These are phyloP conservation scores for Ananas comosus DNA, from an alignment of 176 grass and related monocot genomes.

Conservation along the genomic window DNA sequence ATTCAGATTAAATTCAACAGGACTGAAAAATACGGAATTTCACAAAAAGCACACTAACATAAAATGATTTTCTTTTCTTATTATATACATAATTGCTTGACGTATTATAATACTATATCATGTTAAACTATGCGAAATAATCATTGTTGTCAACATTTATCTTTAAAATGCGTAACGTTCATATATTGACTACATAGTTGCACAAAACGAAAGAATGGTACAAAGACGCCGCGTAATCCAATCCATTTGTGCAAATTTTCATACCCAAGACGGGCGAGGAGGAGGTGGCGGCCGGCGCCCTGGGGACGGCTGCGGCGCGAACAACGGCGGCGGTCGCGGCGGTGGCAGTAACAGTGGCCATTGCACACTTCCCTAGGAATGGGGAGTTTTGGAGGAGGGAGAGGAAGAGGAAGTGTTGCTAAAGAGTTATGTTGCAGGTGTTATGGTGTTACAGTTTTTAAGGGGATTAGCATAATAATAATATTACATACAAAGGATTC, in stretches of 20 bases:
- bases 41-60: background rate
- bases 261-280: slow-evolving; percentile 39
- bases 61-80: no score
- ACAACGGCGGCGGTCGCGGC: slow-evolving; percentile 36
- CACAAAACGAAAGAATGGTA: background rate
- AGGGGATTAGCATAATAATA: slow-evolving; percentile 20
- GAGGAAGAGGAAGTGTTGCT: background rate
- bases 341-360: slow-evolving; percentile 61
- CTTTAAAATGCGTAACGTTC: no score
- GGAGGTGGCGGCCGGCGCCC: slow-evolving; percentile 9
- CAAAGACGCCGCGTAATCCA: no score
- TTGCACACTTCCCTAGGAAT: slow-evolving; percentile 9
- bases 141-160: no score
- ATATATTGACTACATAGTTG: background rate
- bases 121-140: no score
- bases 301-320: slow-evolving; percentile 23
- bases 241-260: background rate
- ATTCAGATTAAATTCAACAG: background rate
- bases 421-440: slow-evolving; percentile 13
- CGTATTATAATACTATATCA: no score
- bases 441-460: slow-evolving; percentile 21
- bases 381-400: background rate
- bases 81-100: no score
- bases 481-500: slow-evolving; percentile 7
- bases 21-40: background rate